Evolutionary conservation across 1,139 yeast species (phyloP).

Genomic region (Pneumocystis canis): DNA sequence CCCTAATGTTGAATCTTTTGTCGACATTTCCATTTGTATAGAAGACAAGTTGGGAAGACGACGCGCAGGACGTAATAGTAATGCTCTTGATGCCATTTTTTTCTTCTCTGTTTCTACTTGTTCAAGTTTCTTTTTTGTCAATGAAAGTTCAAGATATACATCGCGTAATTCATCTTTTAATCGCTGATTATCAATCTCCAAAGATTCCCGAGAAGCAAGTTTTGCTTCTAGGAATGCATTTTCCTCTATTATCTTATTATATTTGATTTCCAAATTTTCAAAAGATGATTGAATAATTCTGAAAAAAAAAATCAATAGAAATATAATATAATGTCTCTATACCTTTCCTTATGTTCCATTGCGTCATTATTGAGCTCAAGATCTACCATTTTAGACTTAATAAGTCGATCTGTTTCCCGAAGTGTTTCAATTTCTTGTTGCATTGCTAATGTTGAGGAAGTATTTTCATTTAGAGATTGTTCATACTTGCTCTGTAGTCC

Average conservation of each 20-base stretch:
- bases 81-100: background rate
- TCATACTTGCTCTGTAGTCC: slow-evolving; percentile 16
- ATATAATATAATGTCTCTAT: background rate
- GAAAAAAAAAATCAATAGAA: background rate
- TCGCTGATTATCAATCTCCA: slow-evolving; percentile 24
- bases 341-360: slow-evolving; percentile 26
- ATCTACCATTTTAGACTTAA: slow-evolving; percentile 22
- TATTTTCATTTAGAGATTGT: slow-evolving; percentile 20
- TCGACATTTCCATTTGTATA: background rate
- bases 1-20: background rate
- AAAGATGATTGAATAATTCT: slow-evolving; percentile 18
- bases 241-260: slow-evolving; percentile 23
- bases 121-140: slow-evolving; percentile 13
- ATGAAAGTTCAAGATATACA: slow-evolving; percentile 22
- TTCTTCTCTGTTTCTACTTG: background rate
- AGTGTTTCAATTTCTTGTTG: slow-evolving; percentile 21
- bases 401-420: slow-evolving; percentile 18
- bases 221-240: slow-evolving; percentile 26
- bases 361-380: slow-evolving; percentile 29
- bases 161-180: slow-evolving; percentile 26
- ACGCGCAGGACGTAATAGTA: background rate
- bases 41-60: background rate
- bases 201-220: slow-evolving; percentile 19
- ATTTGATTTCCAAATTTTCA: slow-evolving; percentile 22
- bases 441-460: slow-evolving; percentile 20